A percentile compares a stretch with the other conserved stretches of the same genome.
phyloP scores from a whole-genome alignment of 2,329 filamentous ascomycete genomes.

The Tricladium varicosporioides region DNA sequence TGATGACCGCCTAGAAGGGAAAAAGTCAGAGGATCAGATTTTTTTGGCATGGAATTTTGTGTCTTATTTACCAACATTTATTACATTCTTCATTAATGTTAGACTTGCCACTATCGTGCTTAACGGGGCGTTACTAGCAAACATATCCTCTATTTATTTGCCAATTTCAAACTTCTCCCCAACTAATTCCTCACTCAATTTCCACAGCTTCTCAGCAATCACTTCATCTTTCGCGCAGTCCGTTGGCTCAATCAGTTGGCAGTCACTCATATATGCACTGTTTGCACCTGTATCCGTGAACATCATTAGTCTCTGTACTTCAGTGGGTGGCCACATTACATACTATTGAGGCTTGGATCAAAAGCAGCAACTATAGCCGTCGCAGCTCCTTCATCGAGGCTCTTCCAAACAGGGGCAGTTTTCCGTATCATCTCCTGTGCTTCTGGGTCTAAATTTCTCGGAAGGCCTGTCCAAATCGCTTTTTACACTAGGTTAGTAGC shows the following conservation, averaged over 20 bases:
- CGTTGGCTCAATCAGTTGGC: not conserved
- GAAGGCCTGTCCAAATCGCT: constrained; percentile 19
- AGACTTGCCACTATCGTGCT: too few species aligned
- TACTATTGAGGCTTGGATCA: constrained; percentile 6
- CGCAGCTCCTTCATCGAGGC: constrained; percentile 18
- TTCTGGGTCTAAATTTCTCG: constrained; percentile 15
- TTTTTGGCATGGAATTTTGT: too few species aligned
- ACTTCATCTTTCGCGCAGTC: not conserved
- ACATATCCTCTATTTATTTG: too few species aligned
- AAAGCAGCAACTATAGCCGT: constrained; percentile 22
- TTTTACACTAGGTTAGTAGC: too few species aligned
- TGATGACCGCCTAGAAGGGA: too few species aligned
- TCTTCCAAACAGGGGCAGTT: constrained; percentile 18
- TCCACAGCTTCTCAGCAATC: constrained; percentile 43
- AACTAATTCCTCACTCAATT: constrained; percentile 42
- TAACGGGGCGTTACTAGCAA: too few species aligned
- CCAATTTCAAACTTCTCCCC: constrained; percentile 29
- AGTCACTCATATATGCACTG: not conserved
- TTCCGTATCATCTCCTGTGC: constrained; percentile 10
- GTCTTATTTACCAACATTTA: too few species aligned
- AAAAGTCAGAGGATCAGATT: too few species aligned
- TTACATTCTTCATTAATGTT: too few species aligned
- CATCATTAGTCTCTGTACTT: not conserved
- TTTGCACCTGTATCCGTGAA: not conserved
- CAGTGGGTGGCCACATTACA: not conserved